Evolutionary conservation across 768 basidiomycete genomes (phyloP).

Genomic region (Tricholoma flavovirens): DNA sequence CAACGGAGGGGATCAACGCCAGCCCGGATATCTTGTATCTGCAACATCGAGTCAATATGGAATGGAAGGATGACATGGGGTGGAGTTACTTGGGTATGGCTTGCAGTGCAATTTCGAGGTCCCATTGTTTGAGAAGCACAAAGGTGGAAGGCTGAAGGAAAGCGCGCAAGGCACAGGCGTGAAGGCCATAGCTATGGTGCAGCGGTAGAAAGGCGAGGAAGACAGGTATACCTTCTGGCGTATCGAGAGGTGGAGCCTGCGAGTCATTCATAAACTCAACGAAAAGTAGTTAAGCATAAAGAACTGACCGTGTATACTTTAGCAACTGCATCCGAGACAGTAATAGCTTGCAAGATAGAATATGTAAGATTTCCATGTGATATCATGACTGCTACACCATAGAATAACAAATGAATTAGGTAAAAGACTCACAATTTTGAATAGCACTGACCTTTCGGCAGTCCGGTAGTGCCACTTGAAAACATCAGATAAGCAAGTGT

Average conservation of each 20-base stretch:
- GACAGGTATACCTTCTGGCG: conserved; percentile 42
- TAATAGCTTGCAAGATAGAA: conserved; percentile 34
- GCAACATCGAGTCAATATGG: no score
- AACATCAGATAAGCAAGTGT: conserved; percentile 20
- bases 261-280: neutral
- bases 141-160: conserved; percentile 42
- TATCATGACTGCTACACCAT: conserved; percentile 59
- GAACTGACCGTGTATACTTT: conserved; percentile 40
- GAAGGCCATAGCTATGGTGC: conserved; percentile 64
- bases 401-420: neutral
- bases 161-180: conserved; percentile 42
- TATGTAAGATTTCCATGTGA: conserved; percentile 59
- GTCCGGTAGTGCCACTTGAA: conserved; percentile 21
- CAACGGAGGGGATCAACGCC: conserved; percentile 53
- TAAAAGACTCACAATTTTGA: neutral
- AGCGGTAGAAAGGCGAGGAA: conserved; percentile 58
- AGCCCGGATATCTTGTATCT: conserved; percentile 54
- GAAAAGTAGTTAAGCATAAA: conserved; percentile 16
- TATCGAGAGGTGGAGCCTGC: conserved; percentile 33
- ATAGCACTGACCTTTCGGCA: conserved; percentile 16
- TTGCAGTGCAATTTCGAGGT: conserved; percentile 43
- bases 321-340: conserved; percentile 22
- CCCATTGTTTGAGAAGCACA: conserved; percentile 57
- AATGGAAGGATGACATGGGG: no score
- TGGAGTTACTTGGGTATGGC: conserved; percentile 50